phyloP scores from a whole-genome alignment of 2,329 filamentous ascomycete species.

The Ceratocystis diversiconidia region DNA sequence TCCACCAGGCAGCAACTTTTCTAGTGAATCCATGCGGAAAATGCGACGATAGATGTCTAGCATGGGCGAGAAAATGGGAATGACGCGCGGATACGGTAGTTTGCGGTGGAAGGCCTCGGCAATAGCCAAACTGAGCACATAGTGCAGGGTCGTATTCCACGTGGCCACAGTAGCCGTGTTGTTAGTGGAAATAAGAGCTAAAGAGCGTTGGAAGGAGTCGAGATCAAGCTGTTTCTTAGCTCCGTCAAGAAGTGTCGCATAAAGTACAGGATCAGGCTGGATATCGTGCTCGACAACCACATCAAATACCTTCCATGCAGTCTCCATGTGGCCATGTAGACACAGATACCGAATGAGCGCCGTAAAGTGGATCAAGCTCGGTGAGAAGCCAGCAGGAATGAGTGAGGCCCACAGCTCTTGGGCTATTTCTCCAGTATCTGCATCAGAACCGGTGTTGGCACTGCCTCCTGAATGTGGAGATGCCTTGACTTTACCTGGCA shows the following conservation, averaged over 20 bases:
- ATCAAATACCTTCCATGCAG: slow-evolving; percentile 51
- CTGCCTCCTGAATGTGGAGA: background rate
- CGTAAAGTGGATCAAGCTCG: slow-evolving; percentile 50
- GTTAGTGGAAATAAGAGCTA: slow-evolving; percentile 10
- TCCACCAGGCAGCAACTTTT: slow-evolving; percentile 25
- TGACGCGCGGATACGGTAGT: slow-evolving; percentile 23
- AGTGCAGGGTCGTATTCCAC: slow-evolving; percentile 32
- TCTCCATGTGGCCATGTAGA: slow-evolving; percentile 44
- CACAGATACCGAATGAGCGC: slow-evolving; percentile 59
- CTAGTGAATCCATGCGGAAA: slow-evolving; percentile 34
- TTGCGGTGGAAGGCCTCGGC: slow-evolving; percentile 27
- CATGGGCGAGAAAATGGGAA: slow-evolving; percentile 34
- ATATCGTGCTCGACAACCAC: slow-evolving; percentile 46
- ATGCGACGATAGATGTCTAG: slow-evolving; percentile 35
- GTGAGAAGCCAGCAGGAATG: slow-evolving; percentile 40
- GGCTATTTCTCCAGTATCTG: slow-evolving; percentile 25
- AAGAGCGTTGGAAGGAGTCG: slow-evolving; percentile 30
- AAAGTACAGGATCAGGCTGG: slow-evolving; percentile 51
- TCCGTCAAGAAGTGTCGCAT: slow-evolving; percentile 54
- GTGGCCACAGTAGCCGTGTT: slow-evolving; percentile 22
- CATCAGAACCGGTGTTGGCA: slow-evolving; percentile 20
- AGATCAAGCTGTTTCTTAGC: slow-evolving; percentile 46
- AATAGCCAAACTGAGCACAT: slow-evolving; percentile 33
- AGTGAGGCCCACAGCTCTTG: slow-evolving; percentile 28
- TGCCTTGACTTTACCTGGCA: slow-evolving; percentile 6